phyloP scores from a whole-genome alignment of 106 monocot species.

The Dioscorea zingiberensis region DNA sequence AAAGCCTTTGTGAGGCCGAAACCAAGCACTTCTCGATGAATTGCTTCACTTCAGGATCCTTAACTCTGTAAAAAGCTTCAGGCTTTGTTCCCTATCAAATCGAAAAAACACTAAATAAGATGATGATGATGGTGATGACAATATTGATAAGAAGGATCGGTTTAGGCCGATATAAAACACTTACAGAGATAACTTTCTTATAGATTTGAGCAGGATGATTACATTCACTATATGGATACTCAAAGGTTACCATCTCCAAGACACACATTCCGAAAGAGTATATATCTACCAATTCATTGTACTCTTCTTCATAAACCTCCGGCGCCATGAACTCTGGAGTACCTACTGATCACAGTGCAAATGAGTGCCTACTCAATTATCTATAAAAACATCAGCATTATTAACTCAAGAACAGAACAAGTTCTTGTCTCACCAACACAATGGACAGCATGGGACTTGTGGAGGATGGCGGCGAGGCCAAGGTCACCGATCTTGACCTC shows the following conservation, averaged over 20 bases:
- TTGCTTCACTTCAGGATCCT: slow-evolving; percentile 63
- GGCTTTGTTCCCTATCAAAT: slow-evolving; percentile 72
- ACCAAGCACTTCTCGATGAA: slow-evolving; percentile 88
- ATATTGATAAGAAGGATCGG: too few relatives aligned
- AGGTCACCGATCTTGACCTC: slow-evolving; percentile 98
- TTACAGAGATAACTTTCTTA: slow-evolving; percentile 56
- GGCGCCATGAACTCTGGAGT: slow-evolving; percentile 91
- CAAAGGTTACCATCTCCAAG: slow-evolving; percentile 62
- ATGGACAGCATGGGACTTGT: slow-evolving; percentile 77
- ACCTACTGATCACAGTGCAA: slow-evolving; percentile 22
- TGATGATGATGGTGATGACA: neutral
- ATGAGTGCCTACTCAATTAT: neutral
- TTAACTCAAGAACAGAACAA: too few relatives aligned
- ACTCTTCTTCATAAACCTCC: slow-evolving; percentile 58
- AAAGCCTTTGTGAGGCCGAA: slow-evolving; percentile 51
- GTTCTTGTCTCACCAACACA: slow-evolving; percentile 59
- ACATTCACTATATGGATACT: slow-evolving; percentile 69
- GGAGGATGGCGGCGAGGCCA: slow-evolving; percentile 88
- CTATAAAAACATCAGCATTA: neutral
- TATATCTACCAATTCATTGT: slow-evolving; percentile 64
- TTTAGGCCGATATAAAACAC: too few relatives aligned
- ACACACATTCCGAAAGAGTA: slow-evolving; percentile 73
- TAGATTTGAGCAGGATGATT: slow-evolving; percentile 53
- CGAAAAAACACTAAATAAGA: slow-evolving; percentile 6
- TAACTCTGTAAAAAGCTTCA: slow-evolving; percentile 59